A percentile compares a stretch with the other conserved stretches of the same genome.
phyloP scores from a whole-genome alignment of 345 rosid species.

The Raphanus sativus region DNA sequence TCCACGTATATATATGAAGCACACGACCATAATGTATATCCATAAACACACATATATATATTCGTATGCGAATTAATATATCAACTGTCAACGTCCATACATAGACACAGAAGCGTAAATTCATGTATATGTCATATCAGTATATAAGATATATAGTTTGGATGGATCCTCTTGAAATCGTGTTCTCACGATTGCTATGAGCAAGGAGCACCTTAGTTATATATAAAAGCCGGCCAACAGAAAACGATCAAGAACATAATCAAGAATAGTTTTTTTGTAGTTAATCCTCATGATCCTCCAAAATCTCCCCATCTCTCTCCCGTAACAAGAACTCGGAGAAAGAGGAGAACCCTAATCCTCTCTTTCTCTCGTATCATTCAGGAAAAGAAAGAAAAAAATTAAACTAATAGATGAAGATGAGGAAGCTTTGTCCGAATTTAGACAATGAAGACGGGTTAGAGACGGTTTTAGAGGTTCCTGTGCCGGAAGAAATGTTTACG shows the following conservation, averaged over 20 bases:
- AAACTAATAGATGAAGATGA: constrained; percentile 34
- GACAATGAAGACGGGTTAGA: constrained; percentile 55
- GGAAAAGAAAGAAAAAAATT: neutral
- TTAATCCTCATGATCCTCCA: constrained; percentile 21
- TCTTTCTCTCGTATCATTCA: constrained; percentile 18
- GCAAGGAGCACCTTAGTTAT: constrained; percentile 50
- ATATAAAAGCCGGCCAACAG: constrained; percentile 35
- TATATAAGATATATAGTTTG: constrained; percentile 12
- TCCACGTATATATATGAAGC: constrained; percentile 16
- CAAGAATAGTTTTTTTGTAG: constrained; percentile 15
- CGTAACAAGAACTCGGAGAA: constrained; percentile 20
- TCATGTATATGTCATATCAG: constrained; percentile 31
- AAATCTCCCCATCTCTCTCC: constrained; percentile 16
- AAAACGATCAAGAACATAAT: neutral
- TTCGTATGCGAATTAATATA: neutral
- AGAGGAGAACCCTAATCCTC: constrained; percentile 30
- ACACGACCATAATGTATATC: constrained; percentile 25
- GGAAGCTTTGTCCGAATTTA: constrained; percentile 54
- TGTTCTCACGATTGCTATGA: constrained; percentile 63
- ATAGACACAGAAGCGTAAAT: neutral
- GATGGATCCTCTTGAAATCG: constrained; percentile 47
- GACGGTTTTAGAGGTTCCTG: constrained; percentile 60
- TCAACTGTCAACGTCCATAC: constrained; percentile 10
- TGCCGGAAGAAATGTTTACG: constrained; percentile 61
- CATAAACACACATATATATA: neutral